A percentile compares a stretch with the other conserved stretches of the same genome.
These are phyloP conservation scores for Lactifluus pinguis DNA, from an alignment of 768 basidiomycete species.

Conservation along the genomic window DNA sequence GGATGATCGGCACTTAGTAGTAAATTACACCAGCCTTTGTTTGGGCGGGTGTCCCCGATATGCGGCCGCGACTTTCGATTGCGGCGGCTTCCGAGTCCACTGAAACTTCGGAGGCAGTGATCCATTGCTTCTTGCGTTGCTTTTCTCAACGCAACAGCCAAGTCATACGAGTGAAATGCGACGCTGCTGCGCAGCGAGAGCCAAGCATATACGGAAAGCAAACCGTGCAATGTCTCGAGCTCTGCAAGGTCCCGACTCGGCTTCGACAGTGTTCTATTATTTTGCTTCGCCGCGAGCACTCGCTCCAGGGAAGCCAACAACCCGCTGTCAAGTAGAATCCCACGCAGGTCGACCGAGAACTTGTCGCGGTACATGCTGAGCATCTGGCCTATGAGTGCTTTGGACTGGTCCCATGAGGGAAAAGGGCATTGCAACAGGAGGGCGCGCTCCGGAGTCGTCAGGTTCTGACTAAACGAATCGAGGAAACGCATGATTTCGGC, in stretches of 20 bases:
- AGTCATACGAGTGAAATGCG: constrained; percentile 49
- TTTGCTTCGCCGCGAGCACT: constrained; percentile 31
- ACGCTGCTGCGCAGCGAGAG: constrained; percentile 60
- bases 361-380: constrained; percentile 34
- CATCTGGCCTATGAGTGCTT: constrained; percentile 32
- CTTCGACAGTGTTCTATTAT: constrained; percentile 11
- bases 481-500: constrained; percentile 34
- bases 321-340: constrained; percentile 28
- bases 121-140: constrained; percentile 62
- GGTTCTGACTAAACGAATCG: constrained; percentile 30
- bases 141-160: constrained; percentile 45
- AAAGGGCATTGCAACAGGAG: constrained; percentile 45
- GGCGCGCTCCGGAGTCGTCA: constrained; percentile 38
- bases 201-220: constrained; percentile 79
- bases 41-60: not conserved
- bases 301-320: constrained; percentile 35
- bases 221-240: constrained; percentile 72
- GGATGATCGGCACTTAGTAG: not conserved
- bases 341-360: constrained; percentile 36
- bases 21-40: not conserved
- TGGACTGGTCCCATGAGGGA: constrained; percentile 35
- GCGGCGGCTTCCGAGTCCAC: not conserved
- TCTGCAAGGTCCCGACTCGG: constrained; percentile 15
- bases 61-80: not conserved
- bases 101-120: constrained; percentile 35